Evolutionary conservation across 306 rosid genomes (phyloP), one percentile per base, ranked within the genome.

Genomic region (Vachellia pachyceras): DNA sequence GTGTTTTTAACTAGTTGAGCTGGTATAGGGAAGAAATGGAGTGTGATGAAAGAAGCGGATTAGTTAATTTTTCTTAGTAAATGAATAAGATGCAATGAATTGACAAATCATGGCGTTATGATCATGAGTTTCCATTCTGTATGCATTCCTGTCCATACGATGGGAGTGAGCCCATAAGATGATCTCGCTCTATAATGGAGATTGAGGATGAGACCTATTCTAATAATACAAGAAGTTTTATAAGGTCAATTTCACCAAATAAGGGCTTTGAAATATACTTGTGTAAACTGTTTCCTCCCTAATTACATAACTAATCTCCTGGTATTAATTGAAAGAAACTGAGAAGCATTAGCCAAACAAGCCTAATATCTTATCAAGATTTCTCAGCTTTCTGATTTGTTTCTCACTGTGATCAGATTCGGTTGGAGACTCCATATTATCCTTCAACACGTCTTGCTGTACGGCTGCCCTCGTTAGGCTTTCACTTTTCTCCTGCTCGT

Each of bases 401-500:
- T 23, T 69, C 54, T 67, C 29, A 14, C 74, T 69, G 63, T 83
- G 80, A 77, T 33, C 84, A 95, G 99, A 93, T 93, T 87, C 88
- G 91, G 75, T 44, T 88, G 78, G 90, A 90, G 82, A 87, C 82
- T 76, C 96, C 97, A 44, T 85, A 88, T 79, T 85, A 93, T 75
- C 96, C 98, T 77, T 87, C 98, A 76, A 89, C 91, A 33, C 89
- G 97, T 73, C 87, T 95, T 72, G 95, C 99, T 63, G 91, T 91
- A 75, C 89, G 90, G 88, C 84, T 95, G 68, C 98, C 99, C 54
- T 89, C 98, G 4, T 72, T 95, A 83, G 92, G 87, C 77, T 95
- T 95, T 82, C 98, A 95, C 86, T 95, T 95, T 80, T 95, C 99
- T 18, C 99, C 99, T n/a, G 97, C 99, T 72, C 92, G 99, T 72